Conservation (phyloP, 257 asterid species). For the Jacaranda mimosifolia region DNA sequence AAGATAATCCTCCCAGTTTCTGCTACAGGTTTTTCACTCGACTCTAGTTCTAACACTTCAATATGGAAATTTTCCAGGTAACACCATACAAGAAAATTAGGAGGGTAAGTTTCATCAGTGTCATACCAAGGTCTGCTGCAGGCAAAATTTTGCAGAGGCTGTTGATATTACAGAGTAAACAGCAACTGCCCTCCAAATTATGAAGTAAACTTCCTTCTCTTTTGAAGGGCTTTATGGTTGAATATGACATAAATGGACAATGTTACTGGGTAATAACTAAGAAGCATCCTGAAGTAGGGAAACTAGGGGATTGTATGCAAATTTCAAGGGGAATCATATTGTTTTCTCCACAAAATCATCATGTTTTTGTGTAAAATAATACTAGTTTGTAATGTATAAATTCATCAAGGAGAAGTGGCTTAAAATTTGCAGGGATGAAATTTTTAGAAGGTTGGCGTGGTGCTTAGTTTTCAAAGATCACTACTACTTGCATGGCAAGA, state of each 20-base stretch:
- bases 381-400: background rate
- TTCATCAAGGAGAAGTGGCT: no score
- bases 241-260: background rate
- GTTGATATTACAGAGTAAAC: constrained; percentile 52
- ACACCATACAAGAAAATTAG: constrained; percentile 86
- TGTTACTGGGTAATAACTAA: background rate
- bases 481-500: no score
- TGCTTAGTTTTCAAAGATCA: no score
- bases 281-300: background rate
- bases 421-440: no score
- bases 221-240: background rate
- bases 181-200: constrained; percentile 52
- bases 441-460: no score
- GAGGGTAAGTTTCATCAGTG: constrained; percentile 61
- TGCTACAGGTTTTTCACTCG: background rate
- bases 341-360: no score
- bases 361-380: constrained; percentile 8
- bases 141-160: constrained; percentile 78
- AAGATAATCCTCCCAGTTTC: background rate
- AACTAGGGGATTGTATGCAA: no score
- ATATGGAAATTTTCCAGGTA: constrained; percentile 52
- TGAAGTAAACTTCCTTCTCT: constrained; percentile 34
- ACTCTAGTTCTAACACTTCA: background rate
- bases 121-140: constrained; percentile 83
- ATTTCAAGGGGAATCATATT: no score